phyloP scores from a whole-genome alignment of 2,329 filamentous ascomycete species.

The Paracoccidioides brasiliensis region DNA sequence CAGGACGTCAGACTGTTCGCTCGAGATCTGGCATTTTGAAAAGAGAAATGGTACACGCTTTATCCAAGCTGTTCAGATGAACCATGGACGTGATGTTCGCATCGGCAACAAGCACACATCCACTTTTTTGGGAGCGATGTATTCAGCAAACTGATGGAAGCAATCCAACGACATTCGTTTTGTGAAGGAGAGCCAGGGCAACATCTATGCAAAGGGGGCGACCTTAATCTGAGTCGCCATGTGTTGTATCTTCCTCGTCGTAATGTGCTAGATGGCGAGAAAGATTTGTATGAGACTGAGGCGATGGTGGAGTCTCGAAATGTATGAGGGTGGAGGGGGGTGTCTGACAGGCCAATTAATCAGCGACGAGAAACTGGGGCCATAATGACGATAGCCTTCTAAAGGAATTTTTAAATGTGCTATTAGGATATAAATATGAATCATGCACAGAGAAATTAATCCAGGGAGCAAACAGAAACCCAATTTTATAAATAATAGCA shows the following conservation, averaged over 20 bases:
- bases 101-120: background rate
- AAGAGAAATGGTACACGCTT: background rate
- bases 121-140: background rate
- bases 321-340: background rate
- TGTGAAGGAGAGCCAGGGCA: background rate
- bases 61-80: background rate
- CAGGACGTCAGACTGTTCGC: background rate
- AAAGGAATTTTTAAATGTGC: background rate
- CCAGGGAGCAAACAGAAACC: background rate
- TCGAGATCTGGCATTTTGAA: background rate
- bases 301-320: background rate
- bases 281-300: background rate
- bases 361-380: background rate
- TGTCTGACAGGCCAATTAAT: background rate
- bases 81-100: background rate
- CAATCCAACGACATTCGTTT: background rate
- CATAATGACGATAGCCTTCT: background rate
- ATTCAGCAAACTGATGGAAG: background rate
- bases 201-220: background rate
- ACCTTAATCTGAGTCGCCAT: background rate
- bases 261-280: background rate
- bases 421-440: no score
- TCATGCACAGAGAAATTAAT: no score
- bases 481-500: constrained; percentile 29
- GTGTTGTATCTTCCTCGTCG: background rate